phyloP scores from a whole-genome alignment of 2,329 filamentous ascomycete genomes.

The Penicillium capsulatum region DNA sequence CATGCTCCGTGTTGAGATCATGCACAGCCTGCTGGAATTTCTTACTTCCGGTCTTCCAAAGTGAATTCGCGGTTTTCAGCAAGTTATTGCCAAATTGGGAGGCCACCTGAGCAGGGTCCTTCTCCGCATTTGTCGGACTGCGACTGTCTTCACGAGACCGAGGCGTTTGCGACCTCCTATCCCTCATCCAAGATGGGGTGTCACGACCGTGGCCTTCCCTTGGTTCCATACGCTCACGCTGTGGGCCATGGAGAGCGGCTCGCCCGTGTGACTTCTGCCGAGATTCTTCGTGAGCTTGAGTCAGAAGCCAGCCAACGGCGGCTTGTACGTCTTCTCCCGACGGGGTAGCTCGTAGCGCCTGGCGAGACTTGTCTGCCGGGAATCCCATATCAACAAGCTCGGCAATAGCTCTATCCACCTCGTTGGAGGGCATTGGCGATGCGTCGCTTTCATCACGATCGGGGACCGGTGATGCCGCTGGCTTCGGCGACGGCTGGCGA shows the following conservation, averaged over 20 bases:
- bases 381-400: constrained; percentile 96
- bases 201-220: constrained; percentile 29
- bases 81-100: constrained; percentile 76
- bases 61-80: constrained; percentile 87
- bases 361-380: constrained; percentile 72
- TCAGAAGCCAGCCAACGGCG: constrained; percentile 83
- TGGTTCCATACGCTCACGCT: constrained; percentile 19
- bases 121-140: constrained; percentile 52
- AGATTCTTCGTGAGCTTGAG: constrained; percentile 81
- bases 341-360: constrained; percentile 75
- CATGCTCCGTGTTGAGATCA: constrained; percentile 70
- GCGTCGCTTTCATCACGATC: constrained; percentile 14
- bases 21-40: constrained; percentile 87
- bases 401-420: constrained; percentile 73
- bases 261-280: constrained; percentile 59
- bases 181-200: constrained; percentile 61
- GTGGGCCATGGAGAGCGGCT: constrained; percentile 18
- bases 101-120: constrained; percentile 74
- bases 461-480: constrained; percentile 9
- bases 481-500: constrained; percentile 27
- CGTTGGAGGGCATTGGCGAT: constrained; percentile 38
- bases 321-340: constrained; percentile 76
- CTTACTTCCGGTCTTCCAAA: constrained; percentile 94
- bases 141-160: constrained; percentile 29
- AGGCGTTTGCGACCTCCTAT: constrained; percentile 37